Evolutionary conservation across 495 filamentous ascomycete species (phyloP).

Genomic region (Xylaria castorea): DNA sequence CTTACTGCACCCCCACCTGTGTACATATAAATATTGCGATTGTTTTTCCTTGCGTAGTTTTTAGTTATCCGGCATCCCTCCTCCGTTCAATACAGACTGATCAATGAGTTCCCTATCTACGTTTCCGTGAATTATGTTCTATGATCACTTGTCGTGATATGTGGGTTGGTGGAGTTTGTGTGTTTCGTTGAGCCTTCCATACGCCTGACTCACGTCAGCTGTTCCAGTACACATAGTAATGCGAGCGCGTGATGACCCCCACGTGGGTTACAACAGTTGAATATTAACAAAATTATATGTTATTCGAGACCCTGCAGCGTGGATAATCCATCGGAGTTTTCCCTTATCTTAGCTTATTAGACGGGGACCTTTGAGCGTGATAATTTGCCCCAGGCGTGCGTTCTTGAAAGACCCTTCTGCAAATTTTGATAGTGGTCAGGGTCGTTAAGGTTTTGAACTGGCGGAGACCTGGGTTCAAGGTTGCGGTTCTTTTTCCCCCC

Average conservation of each 20-base stretch:
- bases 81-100: no score
- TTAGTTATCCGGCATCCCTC: background rate
- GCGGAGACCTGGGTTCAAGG: background rate
- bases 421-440: background rate
- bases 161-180: no score
- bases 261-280: conserved; percentile 8
- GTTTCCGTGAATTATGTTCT: no score
- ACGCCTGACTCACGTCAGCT: no score
- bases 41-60: background rate
- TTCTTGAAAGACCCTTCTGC: background rate
- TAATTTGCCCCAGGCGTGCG: background rate
- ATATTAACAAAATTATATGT: background rate
- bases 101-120: no score
- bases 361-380: background rate
- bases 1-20: no score
- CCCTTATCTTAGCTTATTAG: background rate
- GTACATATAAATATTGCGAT: no score
- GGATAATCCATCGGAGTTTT: background rate
- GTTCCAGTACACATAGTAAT: background rate
- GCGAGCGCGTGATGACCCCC: conserved; percentile 2
- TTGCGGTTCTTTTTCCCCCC: background rate
- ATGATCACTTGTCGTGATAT: no score
- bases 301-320: background rate
- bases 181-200: no score
- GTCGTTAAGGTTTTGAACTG: background rate